Evolutionary conservation across 2,329 filamentous ascomycete genomes (phyloP).

Genomic region (Neonectria hederae): DNA sequence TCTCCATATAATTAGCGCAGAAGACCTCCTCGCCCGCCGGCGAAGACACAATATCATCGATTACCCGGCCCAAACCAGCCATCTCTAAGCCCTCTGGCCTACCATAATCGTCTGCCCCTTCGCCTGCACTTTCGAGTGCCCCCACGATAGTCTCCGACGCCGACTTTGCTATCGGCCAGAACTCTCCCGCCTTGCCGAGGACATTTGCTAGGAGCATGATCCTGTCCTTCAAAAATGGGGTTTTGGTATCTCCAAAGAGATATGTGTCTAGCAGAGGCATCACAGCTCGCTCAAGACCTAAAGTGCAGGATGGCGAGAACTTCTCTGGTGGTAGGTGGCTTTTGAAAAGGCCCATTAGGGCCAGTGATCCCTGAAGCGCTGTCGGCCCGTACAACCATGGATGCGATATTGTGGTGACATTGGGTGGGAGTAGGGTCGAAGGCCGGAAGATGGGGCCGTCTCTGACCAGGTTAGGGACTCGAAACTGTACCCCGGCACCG

Average conservation of each 20-base stretch:
- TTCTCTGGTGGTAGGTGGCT: slow-evolving; percentile 29
- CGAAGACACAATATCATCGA: neutral
- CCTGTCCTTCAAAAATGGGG: slow-evolving; percentile 16
- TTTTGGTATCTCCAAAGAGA: neutral
- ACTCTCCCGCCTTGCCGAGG: slow-evolving; percentile 32
- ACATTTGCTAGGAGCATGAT: slow-evolving; percentile 24
- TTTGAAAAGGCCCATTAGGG: slow-evolving; percentile 31
- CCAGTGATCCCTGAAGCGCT: slow-evolving; percentile 31
- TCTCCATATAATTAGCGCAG: neutral
- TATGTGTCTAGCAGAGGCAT: slow-evolving; percentile 25
- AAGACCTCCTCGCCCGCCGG: neutral
- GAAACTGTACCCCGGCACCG: slow-evolving; percentile 4
- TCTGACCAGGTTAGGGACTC: slow-evolving; percentile 7
- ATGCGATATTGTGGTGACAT: neutral
- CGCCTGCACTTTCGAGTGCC: slow-evolving; percentile 5
- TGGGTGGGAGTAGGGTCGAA: slow-evolving; percentile 1
- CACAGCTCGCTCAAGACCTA: slow-evolving; percentile 26
- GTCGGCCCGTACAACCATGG: slow-evolving; percentile 14
- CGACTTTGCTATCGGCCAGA: slow-evolving; percentile 29
- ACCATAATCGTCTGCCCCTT: neutral
- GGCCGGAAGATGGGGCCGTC: slow-evolving; percentile 10
- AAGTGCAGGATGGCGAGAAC: slow-evolving; percentile 36
- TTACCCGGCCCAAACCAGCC: neutral
- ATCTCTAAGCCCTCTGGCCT: neutral
- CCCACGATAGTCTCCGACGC: slow-evolving; percentile 18